phyloP scores from a whole-genome alignment of 345 rosid species.

The Pugionium cornutum region DNA sequence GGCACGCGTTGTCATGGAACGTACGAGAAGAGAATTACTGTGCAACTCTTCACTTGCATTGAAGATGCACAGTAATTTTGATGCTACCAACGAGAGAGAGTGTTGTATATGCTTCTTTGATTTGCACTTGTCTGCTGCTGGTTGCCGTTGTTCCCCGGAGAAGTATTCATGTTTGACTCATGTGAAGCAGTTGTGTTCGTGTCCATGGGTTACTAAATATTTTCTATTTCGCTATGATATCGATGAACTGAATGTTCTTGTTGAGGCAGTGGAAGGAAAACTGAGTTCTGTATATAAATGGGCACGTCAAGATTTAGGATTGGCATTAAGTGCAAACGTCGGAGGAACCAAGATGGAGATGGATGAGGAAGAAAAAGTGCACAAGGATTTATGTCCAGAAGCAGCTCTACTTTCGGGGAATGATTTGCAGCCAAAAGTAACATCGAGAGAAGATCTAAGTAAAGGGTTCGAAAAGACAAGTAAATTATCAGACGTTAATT shows the following conservation, averaged over 20 bases:
- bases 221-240: constrained; percentile 85
- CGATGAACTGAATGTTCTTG: constrained; percentile 80
- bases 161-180: constrained; percentile 88
- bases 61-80: constrained; percentile 93
- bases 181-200: constrained; percentile 80
- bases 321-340: constrained; percentile 61
- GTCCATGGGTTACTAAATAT: constrained; percentile 66
- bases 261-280: constrained; percentile 96
- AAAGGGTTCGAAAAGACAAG: constrained; percentile 39
- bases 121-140: constrained; percentile 97
- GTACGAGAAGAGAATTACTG: constrained; percentile 59
- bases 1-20: constrained; percentile 84
- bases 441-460: constrained; percentile 37
- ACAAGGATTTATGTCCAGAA: constrained; percentile 45
- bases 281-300: constrained; percentile 92
- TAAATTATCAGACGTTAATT: constrained; percentile 37
- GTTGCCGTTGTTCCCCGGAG: constrained; percentile 91
- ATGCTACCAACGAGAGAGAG: constrained; percentile 87
- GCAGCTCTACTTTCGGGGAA: constrained; percentile 39
- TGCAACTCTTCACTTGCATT: constrained; percentile 59
- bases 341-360: constrained; percentile 47
- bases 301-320: constrained; percentile 96
- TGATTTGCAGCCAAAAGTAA: constrained; percentile 47
- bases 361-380: constrained; percentile 45
- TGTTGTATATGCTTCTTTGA: constrained; percentile 87